Conservation (phyloP, 495 filamentous ascomycete genomes). For the Penicillium malachiteum region DNA sequence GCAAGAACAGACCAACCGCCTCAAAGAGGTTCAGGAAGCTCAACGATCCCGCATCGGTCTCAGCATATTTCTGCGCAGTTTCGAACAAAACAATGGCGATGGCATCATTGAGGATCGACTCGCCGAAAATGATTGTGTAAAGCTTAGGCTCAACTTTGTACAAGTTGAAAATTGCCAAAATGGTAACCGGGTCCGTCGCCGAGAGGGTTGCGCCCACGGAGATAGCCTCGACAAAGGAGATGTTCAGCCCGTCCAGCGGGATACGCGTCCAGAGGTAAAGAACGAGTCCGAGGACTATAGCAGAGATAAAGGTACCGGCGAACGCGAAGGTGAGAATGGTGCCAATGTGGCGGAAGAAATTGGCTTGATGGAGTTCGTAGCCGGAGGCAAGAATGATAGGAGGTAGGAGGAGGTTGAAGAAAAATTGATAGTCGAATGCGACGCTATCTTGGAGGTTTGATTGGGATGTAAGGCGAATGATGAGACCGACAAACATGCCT, state of each 20-base stretch:
- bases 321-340: conserved; percentile 99
- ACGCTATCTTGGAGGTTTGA: conserved; percentile 83
- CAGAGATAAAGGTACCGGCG: conserved; percentile 95
- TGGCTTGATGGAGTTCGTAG: conserved; percentile 95
- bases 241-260: conserved; percentile 77
- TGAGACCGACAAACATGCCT: conserved; percentile 95
- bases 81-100: conserved; percentile 98
- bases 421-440: conserved; percentile 97
- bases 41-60: conserved; percentile 59
- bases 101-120: conserved; percentile 96
- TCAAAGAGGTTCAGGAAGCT: conserved; percentile 78
- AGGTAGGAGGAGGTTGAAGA: conserved; percentile 96
- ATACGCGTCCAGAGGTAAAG: conserved; percentile 87
- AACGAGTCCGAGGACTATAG: conserved; percentile 83
- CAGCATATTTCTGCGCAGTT: conserved; percentile 83
- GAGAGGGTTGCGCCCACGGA: conserved; percentile 94
- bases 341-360: conserved; percentile 98
- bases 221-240: conserved; percentile 90
- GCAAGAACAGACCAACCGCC: conserved; percentile 89
- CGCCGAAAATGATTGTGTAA: conserved; percentile 97
- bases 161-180: conserved; percentile 96
- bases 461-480: conserved; percentile 75
- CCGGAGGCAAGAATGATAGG: conserved; percentile 97
- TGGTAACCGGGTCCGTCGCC: conserved; percentile 95
- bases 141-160: conserved; percentile 99